Percentiles rank a stretch among this genome's conserved stretches.
phyloP scores from a whole-genome alignment of 495 filamentous ascomycete genomes.

The Neurospora sp. region DNA sequence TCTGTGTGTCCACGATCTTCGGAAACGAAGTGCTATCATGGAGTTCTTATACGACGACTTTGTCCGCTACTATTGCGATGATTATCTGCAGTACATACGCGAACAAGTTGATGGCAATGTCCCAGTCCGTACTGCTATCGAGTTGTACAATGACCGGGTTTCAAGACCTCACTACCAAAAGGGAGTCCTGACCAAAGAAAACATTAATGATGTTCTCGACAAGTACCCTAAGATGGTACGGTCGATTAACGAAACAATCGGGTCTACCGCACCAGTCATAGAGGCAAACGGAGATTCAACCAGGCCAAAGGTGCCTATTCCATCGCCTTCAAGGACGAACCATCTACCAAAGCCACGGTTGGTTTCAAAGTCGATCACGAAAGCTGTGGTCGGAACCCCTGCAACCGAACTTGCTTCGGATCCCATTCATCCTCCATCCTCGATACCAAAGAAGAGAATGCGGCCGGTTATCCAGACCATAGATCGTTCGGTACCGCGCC shows the following conservation, averaged over 20 bases:
- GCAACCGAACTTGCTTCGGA: background rate
- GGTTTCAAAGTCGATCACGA: background rate
- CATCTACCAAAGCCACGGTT: background rate
- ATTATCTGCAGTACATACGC: constrained; percentile 32
- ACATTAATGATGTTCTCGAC: constrained; percentile 18
- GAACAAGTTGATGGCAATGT: constrained; percentile 5
- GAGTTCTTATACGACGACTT: constrained; percentile 60
- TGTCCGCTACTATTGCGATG: constrained; percentile 38
- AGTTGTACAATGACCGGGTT: constrained; percentile 37
- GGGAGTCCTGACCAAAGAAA: constrained; percentile 27
- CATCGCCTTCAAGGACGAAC: background rate
- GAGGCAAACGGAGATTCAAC: background rate
- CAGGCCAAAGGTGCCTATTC: background rate
- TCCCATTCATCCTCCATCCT: background rate
- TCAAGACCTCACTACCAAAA: constrained; percentile 27
- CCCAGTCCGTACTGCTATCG: constrained; percentile 22
- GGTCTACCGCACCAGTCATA: background rate
- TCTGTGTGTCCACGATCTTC: constrained; percentile 41
- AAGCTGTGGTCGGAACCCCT: background rate
- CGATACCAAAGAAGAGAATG: background rate
- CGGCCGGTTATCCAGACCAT: background rate
- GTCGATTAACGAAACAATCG: background rate
- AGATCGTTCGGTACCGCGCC: background rate
- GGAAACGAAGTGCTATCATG: constrained; percentile 27
- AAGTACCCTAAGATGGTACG: constrained; percentile 11